A percentile compares a stretch with the other conserved stretches of the same genome.
phyloP scores from a whole-genome alignment of 2,329 filamentous ascomycete genomes.

The Sporothrix phasma region DNA sequence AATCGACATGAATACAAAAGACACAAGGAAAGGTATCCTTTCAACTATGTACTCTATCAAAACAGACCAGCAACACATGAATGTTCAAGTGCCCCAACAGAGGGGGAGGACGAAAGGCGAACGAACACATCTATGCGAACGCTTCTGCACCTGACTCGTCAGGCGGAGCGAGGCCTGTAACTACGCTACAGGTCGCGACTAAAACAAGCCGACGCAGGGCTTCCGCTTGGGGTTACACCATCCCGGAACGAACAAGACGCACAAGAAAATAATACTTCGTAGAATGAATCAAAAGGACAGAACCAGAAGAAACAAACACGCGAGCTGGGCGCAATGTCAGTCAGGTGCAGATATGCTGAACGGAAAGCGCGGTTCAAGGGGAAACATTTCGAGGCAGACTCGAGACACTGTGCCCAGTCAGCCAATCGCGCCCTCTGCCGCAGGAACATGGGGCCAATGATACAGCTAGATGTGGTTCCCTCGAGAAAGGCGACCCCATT shows the following conservation, averaged over 20 bases:
- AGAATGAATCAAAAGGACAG: too few relatives aligned
- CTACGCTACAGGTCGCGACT: background rate
- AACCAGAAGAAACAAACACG: background rate
- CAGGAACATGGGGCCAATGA: slow-evolving; percentile 7
- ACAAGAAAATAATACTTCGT: too few relatives aligned
- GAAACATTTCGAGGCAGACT: background rate
- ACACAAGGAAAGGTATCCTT: too few relatives aligned
- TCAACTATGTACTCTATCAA: too few relatives aligned
- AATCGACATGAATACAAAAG: background rate
- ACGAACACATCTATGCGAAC: background rate
- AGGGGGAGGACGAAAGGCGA: background rate
- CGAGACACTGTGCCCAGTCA: background rate
- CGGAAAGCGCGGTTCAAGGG: slow-evolving; percentile 3
- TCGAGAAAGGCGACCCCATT: background rate
- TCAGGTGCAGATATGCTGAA: background rate
- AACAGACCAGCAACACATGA: background rate
- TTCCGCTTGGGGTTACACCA: background rate
- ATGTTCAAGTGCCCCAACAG: background rate
- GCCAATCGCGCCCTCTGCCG: slow-evolving; percentile 9
- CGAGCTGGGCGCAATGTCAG: background rate
- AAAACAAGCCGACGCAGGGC: background rate
- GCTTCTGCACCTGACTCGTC: background rate
- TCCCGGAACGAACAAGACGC: background rate
- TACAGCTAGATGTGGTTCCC: background rate
- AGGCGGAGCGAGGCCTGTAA: background rate